A percentile compares a stretch with the other conserved stretches of the same genome.
phyloP scores from a whole-genome alignment of 1,284 basidiomycete genomes.

The Moesziomyces sp. region DNA sequence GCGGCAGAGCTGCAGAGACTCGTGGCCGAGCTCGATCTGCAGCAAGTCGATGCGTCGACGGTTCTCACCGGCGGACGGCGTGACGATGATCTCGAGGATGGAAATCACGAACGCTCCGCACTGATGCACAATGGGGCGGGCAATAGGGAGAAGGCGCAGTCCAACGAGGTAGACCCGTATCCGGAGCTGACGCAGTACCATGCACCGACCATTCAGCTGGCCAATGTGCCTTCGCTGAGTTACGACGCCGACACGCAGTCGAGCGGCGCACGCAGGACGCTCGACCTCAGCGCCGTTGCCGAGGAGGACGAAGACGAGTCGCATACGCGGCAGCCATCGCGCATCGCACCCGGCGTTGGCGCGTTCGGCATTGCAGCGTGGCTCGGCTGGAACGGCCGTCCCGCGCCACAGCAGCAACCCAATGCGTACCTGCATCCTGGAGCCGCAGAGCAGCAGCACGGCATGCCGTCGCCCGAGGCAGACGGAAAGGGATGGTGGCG shows the following conservation, averaged over 20 bases:
- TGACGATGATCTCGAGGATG: conserved; percentile 28
- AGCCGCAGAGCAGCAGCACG: not conserved
- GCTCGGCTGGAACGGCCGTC: conserved; percentile 26
- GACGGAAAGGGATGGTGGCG: conserved; percentile 35
- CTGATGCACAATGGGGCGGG: conserved; percentile 5
- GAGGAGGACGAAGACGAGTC: conserved; percentile 12
- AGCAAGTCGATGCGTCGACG: conserved; percentile 17
- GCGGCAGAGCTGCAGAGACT: conserved; percentile 31
- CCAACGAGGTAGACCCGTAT: conserved; percentile 12
- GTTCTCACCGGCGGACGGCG: conserved; percentile 9
- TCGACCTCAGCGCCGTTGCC: conserved; percentile 11
- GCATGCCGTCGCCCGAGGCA: conserved; percentile 5
- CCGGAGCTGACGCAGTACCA: conserved; percentile 45
- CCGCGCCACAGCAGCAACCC: not conserved
- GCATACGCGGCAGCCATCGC: not conserved
- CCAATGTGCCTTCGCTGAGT: conserved; percentile 31
- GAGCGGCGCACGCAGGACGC: not conserved
- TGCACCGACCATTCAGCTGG: conserved; percentile 20
- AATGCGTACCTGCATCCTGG: conserved; percentile 5
- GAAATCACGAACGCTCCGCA: conserved; percentile 18
- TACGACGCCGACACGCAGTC: conserved; percentile 14
- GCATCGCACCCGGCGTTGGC: conserved; percentile 19
- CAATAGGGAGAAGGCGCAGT: not conserved
- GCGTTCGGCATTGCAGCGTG: conserved; percentile 35
- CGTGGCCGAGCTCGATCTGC: conserved; percentile 44